Evolutionary conservation across 352 stramenopile genomes (phyloP).

Genomic region (Globisporangium irregulare): DNA sequence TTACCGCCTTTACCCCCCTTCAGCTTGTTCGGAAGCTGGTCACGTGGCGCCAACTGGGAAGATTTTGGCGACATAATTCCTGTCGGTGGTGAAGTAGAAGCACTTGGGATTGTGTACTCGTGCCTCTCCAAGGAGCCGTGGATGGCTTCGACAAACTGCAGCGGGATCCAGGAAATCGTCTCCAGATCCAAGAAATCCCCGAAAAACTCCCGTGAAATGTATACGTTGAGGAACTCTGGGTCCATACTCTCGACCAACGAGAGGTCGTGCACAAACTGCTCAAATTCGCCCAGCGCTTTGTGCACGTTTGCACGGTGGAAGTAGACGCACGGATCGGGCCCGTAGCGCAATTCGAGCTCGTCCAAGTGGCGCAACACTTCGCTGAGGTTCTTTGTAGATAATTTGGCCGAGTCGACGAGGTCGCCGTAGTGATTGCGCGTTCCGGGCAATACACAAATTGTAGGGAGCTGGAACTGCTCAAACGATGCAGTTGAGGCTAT

Average conservation of each 20-base stretch:
- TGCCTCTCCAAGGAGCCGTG: conserved; percentile 34
- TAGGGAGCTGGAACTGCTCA: conserved; percentile 31
- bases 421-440: conserved; percentile 37
- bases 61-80: not conserved
- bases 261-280: conserved; percentile 44
- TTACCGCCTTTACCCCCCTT: not conserved
- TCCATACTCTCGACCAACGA: conserved; percentile 48
- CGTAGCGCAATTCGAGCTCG: conserved; percentile 56
- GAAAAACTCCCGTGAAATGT: conserved; percentile 30
- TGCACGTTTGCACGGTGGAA: conserved; percentile 56
- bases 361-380: conserved; percentile 49
- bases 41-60: not conserved
- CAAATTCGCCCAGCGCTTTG: conserved; percentile 41
- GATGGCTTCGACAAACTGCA: conserved; percentile 35
- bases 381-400: conserved; percentile 39
- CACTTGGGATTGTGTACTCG: conserved; percentile 33
- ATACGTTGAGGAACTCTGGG: conserved; percentile 37
- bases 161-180: conserved; percentile 57
- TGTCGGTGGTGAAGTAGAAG: not conserved
- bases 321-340: conserved; percentile 50
- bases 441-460: conserved; percentile 40
- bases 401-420: conserved; percentile 41
- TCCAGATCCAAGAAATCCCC: conserved; percentile 60
- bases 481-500: conserved; percentile 7
- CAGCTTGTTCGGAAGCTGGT: not conserved